Evolutionary conservation across 345 rosid species (phyloP), one percentile per base, ranked within the genome.

Genomic region (Eucalyptus tenuipes): DNA sequence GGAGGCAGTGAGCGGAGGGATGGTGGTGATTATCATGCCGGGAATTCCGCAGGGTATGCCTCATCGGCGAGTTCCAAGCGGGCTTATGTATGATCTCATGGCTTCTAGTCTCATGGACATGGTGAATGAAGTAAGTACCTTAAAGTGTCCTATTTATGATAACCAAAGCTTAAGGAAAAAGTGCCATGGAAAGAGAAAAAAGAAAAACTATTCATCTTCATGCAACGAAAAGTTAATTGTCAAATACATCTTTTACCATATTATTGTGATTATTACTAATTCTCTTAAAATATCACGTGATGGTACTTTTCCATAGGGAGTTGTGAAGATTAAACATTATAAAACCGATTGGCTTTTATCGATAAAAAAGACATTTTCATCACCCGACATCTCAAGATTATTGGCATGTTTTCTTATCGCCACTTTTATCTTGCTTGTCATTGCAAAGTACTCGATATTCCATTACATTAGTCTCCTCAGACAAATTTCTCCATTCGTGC

Each of bases 11-110:
- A n/a, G 40, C 31, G 90, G 92, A 20, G 92, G 92, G 49, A 86
- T 89, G 89, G 45, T 91, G 16, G 68, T 91, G 14, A 42, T 92
- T 37, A 86, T 88, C 86, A 47, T 64, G 88, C 90, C 88, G 3
- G 87, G 92, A 17, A 88, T 85, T 88, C 92, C 93, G 10, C 89
- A 90, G 52, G 91, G 86, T 24, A 90, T 92, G 82, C 91, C 91
- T 68, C 82, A 80, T 18, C 86, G 85, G 42, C 40, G 27, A 10
- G 85, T 87, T 13, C 88, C 91, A 15, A 82, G 75, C 9, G 90
- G 90, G 37, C 68, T 90, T 85, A 90, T 90, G 91, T 91, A 75
- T 84, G 42, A 90, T 84, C 87, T 89, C 88, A 89, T 91, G 90
- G 91, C 88, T 13, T 66, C 84, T 42, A 87, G 88, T 88, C 85